Percentiles rank a stretch among this genome's conserved stretches.
These are phyloP conservation scores for Hypoxylon fragiforme DNA, from an alignment of 495 filamentous ascomycete genomes.

Conservation along the genomic window DNA sequence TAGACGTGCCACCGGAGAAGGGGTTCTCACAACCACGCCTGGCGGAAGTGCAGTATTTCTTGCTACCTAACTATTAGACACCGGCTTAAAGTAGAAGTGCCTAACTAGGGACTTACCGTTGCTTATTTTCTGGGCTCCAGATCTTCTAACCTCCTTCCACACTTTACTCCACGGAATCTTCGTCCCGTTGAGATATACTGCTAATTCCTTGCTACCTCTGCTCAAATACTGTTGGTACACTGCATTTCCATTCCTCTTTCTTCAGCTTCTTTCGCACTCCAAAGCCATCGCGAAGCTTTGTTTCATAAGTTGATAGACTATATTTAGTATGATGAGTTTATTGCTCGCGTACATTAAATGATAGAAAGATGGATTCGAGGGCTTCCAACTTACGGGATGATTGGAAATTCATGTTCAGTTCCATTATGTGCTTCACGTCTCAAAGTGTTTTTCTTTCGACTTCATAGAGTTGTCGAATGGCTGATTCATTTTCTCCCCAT, in stretches of 20 bases:
- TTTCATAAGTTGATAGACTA: constrained; percentile 30
- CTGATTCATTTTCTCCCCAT: constrained; percentile 17
- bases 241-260: constrained; percentile 14
- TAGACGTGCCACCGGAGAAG: constrained; percentile 12
- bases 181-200: constrained; percentile 21
- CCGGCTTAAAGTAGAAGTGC: neutral
- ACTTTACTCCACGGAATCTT: constrained; percentile 26
- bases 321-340: constrained; percentile 27
- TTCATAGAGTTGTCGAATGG: constrained; percentile 19
- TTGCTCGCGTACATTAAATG: neutral
- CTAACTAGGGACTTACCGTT: constrained; percentile 1
- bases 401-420: constrained; percentile 18
- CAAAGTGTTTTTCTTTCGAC: constrained; percentile 20
- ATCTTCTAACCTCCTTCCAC: constrained; percentile 28
- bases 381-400: constrained; percentile 6
- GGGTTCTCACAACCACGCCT: constrained; percentile 29
- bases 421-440: constrained; percentile 29
- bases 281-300: constrained; percentile 23
- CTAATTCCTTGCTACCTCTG: constrained; percentile 15
- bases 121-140: constrained; percentile 9
- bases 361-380: neutral
- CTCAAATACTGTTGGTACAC: constrained; percentile 16
- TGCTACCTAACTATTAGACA: neutral
- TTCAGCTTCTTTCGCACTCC: constrained; percentile 32
- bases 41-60: constrained; percentile 13